phyloP scores from a whole-genome alignment of 164 flowering plant species.

The Taxillus chinensis region DNA sequence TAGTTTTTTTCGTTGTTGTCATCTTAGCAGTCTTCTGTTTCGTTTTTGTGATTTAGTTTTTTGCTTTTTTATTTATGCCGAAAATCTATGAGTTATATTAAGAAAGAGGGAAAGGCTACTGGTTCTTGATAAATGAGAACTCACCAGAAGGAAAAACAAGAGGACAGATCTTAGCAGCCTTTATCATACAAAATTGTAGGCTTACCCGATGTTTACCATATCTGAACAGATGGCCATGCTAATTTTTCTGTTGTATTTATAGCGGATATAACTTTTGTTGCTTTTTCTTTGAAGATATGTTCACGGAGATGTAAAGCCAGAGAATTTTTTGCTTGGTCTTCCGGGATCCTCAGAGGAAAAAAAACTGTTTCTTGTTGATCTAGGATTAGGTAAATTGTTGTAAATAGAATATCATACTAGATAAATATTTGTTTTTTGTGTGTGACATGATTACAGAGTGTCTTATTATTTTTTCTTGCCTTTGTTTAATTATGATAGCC shows the following conservation, averaged over 20 bases:
- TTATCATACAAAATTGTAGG: too few species aligned
- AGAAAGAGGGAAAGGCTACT: too few species aligned
- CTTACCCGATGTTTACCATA: too few species aligned
- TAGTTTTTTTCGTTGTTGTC: too few species aligned
- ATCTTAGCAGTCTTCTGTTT: too few species aligned
- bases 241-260: neutral
- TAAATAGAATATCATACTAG: constrained; percentile 44
- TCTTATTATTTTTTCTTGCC: neutral
- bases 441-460: neutral
- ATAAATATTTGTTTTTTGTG: constrained; percentile 19
- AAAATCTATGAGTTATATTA: too few species aligned
- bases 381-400: constrained; percentile 63
- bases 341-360: constrained; percentile 84
- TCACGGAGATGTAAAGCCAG: constrained; percentile 98
- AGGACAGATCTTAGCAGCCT: too few species aligned
- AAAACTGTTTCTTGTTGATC: constrained; percentile 82
- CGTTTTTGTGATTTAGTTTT: too few species aligned
- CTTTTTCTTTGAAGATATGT: constrained; percentile 48
- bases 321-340: constrained; percentile 90
- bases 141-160: too few species aligned
- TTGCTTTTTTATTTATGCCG: too few species aligned
- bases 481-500: constrained; percentile 33
- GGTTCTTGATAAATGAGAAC: too few species aligned
- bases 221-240: too few species aligned
- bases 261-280: neutral